These are phyloP conservation scores for Candolleomyces aberdarensis DNA, from an alignment of 768 basidiomycete species.

Conservation along the genomic window DNA sequence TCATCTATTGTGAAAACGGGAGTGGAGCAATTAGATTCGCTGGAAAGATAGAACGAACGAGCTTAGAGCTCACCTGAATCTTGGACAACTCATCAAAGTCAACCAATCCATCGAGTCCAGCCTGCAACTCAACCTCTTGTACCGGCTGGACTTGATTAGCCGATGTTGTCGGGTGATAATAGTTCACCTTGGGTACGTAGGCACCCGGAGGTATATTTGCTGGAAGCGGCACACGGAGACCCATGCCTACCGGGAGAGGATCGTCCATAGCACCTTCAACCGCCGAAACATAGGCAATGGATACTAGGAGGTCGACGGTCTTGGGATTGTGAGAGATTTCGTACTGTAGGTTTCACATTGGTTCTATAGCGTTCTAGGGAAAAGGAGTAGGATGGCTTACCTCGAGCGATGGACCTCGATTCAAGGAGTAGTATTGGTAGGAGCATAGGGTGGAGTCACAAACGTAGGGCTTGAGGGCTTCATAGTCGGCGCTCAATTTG, in stretches of 20 bases:
- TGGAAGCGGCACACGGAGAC: slow-evolving; percentile 48
- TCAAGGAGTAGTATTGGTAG: slow-evolving; percentile 66
- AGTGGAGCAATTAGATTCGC: neutral
- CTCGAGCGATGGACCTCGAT: slow-evolving; percentile 66
- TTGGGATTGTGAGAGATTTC: slow-evolving; percentile 64
- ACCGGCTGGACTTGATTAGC: neutral
- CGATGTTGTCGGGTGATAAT: neutral
- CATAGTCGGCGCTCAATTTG: slow-evolving; percentile 46
- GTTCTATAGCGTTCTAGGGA: neutral
- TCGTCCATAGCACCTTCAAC: slow-evolving; percentile 51
- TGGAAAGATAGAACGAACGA: neutral
- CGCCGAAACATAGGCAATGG: slow-evolving; percentile 57
- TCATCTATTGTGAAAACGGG: slow-evolving; percentile 37
- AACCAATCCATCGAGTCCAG: slow-evolving; percentile 36
- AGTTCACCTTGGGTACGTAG: neutral
- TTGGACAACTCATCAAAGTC: slow-evolving; percentile 50
- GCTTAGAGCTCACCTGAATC: slow-evolving; percentile 27
- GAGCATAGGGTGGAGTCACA: slow-evolving; percentile 63
- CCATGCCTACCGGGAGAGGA: slow-evolving; percentile 59
- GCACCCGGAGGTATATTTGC: slow-evolving; percentile 11
- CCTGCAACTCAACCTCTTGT: slow-evolving; percentile 4
- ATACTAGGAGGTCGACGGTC: slow-evolving; percentile 67
- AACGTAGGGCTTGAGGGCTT: slow-evolving; percentile 71
- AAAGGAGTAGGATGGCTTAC: slow-evolving; percentile 24
- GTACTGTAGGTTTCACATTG: slow-evolving; percentile 37